These are phyloP conservation scores for Fraxinus ornus DNA, from an alignment of 305 asterid species.

Conservation along the genomic window DNA sequence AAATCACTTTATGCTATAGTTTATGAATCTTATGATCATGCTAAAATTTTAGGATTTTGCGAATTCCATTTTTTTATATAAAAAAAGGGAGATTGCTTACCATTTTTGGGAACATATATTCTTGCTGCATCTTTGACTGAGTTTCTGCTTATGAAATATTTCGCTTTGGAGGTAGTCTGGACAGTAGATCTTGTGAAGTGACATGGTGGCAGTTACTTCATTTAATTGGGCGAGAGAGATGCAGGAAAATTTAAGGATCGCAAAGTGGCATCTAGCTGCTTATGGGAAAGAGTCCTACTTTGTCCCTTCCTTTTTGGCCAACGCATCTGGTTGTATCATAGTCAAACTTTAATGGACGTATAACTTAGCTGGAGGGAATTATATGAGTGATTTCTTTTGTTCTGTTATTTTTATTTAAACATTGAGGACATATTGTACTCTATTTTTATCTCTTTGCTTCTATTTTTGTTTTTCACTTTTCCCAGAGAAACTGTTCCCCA, in stretches of 20 bases:
- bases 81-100: neutral
- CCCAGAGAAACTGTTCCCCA: neutral
- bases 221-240: neutral
- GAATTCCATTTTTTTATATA: neutral
- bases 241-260: neutral
- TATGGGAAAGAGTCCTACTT: neutral
- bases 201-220: neutral
- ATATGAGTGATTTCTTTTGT: neutral
- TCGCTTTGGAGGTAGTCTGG: neutral
- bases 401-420: neutral
- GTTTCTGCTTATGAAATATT: neutral
- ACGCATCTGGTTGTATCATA: neutral
- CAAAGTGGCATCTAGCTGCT: neutral
- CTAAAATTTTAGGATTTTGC: neutral
- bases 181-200: neutral
- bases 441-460: neutral
- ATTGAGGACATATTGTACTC: neutral
- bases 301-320: neutral
- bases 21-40: neutral
- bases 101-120: neutral
- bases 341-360: neutral
- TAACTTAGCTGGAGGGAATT: neutral
- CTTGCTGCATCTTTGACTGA: neutral
- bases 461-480: neutral
- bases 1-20: neutral